Evolutionary conservation across 2,329 filamentous ascomycete species (phyloP).

Genomic region (Tricladium varicosporioides): DNA sequence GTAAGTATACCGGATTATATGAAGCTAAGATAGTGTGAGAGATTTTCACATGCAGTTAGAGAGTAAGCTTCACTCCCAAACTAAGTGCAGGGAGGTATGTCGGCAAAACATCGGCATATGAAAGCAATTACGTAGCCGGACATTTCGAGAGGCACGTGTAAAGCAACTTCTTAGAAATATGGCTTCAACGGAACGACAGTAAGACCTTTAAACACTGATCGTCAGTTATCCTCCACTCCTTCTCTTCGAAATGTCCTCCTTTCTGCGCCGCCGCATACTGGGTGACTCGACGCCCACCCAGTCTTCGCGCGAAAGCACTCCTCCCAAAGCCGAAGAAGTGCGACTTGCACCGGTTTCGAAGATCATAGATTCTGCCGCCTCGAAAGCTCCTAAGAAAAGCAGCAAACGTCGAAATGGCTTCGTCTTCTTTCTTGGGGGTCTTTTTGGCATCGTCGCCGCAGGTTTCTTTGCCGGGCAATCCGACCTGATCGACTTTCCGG

Average conservation of each 20-base stretch:
- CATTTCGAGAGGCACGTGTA: background rate
- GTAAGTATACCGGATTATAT: too few species aligned
- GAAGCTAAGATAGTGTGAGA: too few species aligned
- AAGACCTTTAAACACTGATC: background rate
- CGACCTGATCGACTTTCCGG: conserved; percentile 80
- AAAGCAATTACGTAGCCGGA: conserved; percentile 2
- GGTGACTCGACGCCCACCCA: conserved; percentile 13
- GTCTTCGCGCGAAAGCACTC: conserved; percentile 16
- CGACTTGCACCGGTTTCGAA: conserved; percentile 50
- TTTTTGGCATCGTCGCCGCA: conserved; percentile 88
- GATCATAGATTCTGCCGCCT: conserved; percentile 31
- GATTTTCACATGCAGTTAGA: too few species aligned
- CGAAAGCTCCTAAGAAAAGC: conserved; percentile 25
- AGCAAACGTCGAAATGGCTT: conserved; percentile 67
- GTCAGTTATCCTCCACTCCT: background rate
- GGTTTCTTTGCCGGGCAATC: conserved; percentile 87
- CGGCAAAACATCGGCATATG: background rate
- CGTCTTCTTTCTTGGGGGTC: conserved; percentile 81
- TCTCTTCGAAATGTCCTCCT: conserved; percentile 15
- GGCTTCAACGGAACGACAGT: background rate
- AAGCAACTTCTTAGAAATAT: background rate
- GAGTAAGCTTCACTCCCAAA: too few species aligned
- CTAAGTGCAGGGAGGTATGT: background rate
- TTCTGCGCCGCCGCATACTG: conserved; percentile 26
- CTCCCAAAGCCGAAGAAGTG: conserved; percentile 40